Evolutionary conservation across 306 rosid species (phyloP), one percentile per base, ranked within the genome.

Genomic region (Mimosa pudica): DNA sequence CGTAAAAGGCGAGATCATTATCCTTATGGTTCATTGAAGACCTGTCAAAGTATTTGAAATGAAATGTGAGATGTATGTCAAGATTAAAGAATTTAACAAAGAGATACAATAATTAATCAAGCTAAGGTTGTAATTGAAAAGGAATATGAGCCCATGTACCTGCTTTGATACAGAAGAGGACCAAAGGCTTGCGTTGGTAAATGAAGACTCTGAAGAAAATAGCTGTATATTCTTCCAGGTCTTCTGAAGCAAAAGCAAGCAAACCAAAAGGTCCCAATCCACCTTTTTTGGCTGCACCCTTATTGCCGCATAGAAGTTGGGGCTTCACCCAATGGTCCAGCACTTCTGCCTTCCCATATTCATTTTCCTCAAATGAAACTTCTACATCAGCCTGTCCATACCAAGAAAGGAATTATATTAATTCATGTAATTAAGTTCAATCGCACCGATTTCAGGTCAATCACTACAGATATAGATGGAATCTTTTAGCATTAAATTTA

Each of bases 261-360:
- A 92, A 30, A 49, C 98, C 98, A 87, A 94, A 92, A 2, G 97
- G 96, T 30, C 98, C 98, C 0, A 94, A n/a, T 45, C 81, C 80
- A 54, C 94, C 87, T 61, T 73, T 79, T 1, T 81, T 79, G 0
- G 89, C 11, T 44, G 94, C 86, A 73, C 88, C 85, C 80, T 83
- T 90, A 78, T 65, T 60, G 58, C 87, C 84, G 41, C 98, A 94
- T 41, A 92, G 48, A 72, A 82, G 47, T 71, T 92, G 94, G 32
- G 96, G 90, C 71, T 90, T 77, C 1, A 45, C 60, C 96, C 85
- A 88, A 7, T 52, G 55, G 33, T 85, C 82, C 38, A 90, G 58
- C 14, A 36, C 81, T 69, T 94, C 91, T 30, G 90, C 93, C 4
- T 89, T 73, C 48, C 64, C 70, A 3, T 88, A 63, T 2, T 81